Base-by-base conservation (phyloP, 208 protist genomes). In the Crithidia thermophila region DNA sequence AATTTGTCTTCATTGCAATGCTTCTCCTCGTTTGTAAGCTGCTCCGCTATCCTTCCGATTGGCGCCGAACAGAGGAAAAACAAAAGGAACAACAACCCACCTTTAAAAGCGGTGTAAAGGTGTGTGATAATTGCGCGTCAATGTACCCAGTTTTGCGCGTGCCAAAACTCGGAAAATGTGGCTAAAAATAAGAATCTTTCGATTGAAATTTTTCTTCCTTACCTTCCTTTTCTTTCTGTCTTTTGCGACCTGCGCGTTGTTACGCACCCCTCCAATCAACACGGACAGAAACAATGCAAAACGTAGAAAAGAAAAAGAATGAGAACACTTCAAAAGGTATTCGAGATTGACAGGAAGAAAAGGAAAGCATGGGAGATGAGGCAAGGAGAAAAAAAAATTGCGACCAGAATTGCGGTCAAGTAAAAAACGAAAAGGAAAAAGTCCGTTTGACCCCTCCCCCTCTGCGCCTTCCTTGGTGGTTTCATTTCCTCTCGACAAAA, bases 281-380 rank as follows among this genome's bases (percentile, higher is more conserved):
- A 51, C 11, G 27, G 39, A 36, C 31, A 43, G 20, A 31, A 45
- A 36, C 4, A 16, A 43, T 28, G 5, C 13, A 51, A 4, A 43
- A 55, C 40, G 9, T 6, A 51, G 27, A 43, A 57, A 72, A 72
- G 30, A 30, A 65, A 72, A 23, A 57, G 39, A 66, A 42, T 23
- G 55, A 46, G 43, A 20, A 51, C 23, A 18, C 55, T 28, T 45
- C 11, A 51, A 58, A 27, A 47, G 7, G 10, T 50, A 11, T 50
- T 28, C 27, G 7, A 23, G 4, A 8, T 50, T 50, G 45, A 50
- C 9, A 8, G 51, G 37, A 39, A 50, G 39, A 39, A 39, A 51
- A 63, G 23, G 39, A 25, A 59, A 46, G 7, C 14, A 36, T 8
- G 21, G 27, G 47, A 53, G 28, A 36, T 42, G 50, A 25, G 39